A percentile compares a stretch with the other conserved stretches of the same genome.
These are phyloP conservation scores for Globisporangium heterothallicum DNA, from an alignment of 352 stramenopile species.

Conservation along the genomic window DNA sequence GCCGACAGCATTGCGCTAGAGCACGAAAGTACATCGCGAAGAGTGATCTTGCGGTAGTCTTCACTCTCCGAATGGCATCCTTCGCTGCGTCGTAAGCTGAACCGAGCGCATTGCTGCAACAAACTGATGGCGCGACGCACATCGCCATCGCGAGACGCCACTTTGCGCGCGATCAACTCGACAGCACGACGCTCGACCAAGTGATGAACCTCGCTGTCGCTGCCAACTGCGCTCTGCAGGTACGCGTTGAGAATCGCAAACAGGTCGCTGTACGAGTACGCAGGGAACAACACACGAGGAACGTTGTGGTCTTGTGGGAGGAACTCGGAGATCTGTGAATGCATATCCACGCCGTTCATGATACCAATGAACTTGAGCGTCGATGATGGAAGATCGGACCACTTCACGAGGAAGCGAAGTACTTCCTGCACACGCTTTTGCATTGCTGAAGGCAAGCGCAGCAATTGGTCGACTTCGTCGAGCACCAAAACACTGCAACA, in stretches of 20 bases:
- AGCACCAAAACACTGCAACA: constrained; percentile 36
- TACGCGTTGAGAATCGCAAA: constrained; percentile 40
- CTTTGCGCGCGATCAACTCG: constrained; percentile 62
- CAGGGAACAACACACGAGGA: constrained; percentile 47
- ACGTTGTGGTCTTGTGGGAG: constrained; percentile 26
- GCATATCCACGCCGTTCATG: constrained; percentile 77
- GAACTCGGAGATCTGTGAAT: constrained; percentile 35
- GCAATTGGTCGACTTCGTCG: constrained; percentile 63
- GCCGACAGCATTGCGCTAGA: constrained; percentile 32
- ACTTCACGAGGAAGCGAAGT: constrained; percentile 54
- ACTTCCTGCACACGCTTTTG: constrained; percentile 43
- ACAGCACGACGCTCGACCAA: constrained; percentile 42
- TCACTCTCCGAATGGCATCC: not conserved
- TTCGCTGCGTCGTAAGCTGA: constrained; percentile 22
- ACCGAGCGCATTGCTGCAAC: constrained; percentile 51
- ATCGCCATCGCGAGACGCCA: constrained; percentile 62
- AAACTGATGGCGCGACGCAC: constrained; percentile 53
- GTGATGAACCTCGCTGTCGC: not conserved
- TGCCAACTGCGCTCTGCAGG: constrained; percentile 17
- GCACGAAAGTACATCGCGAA: constrained; percentile 35
- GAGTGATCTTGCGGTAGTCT: constrained; percentile 16
- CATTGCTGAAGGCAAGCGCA: constrained; percentile 35
- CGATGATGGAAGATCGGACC: constrained; percentile 31
- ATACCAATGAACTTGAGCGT: constrained; percentile 53
- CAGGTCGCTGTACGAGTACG: constrained; percentile 49